phyloP scores from a whole-genome alignment of 192 early-diverging fungal genomes.

The Entomortierella lignicola region DNA sequence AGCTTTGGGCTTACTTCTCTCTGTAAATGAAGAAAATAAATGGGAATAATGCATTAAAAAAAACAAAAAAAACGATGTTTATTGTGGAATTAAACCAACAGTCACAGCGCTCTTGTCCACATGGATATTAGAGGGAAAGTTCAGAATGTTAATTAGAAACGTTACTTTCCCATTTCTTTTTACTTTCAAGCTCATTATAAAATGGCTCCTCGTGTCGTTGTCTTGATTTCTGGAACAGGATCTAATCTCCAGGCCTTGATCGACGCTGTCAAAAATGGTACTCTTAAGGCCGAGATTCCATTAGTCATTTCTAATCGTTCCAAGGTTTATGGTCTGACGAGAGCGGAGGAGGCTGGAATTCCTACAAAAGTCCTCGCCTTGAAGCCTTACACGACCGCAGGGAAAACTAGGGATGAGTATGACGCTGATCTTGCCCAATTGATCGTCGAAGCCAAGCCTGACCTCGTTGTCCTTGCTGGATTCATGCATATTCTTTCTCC shows the following conservation, averaged over 20 bases:
- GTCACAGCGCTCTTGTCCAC: not conserved
- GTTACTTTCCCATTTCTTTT: not conserved
- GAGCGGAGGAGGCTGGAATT: constrained; percentile 85
- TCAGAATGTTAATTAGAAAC: not conserved
- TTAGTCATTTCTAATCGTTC: constrained; percentile 92
- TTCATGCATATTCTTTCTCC: constrained; percentile 98
- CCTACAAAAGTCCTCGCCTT: constrained; percentile 85
- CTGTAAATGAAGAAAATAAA: not conserved
- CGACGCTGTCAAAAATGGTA: constrained; percentile 70
- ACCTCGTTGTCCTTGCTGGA: constrained; percentile 93
- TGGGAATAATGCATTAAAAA: not conserved
- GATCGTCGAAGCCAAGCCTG: constrained; percentile 73
- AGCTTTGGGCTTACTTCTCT: not conserved
- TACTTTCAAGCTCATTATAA: not conserved
- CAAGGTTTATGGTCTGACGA: constrained; percentile 88
- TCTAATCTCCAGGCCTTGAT: constrained; percentile 98
- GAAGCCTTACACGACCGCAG: constrained; percentile 85
- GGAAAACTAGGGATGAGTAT: constrained; percentile 88
- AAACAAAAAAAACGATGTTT: constrained; percentile 4
- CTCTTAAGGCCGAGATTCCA: constrained; percentile 73
- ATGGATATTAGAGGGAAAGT: not conserved
- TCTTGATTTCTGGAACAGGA: constrained; percentile 95
- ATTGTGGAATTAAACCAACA: not conserved
- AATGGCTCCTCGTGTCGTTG: constrained; percentile 74
- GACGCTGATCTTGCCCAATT: constrained; percentile 85